Evolutionary conservation across 2,329 filamentous ascomycete species (phyloP).

Genomic region (Cytospora chrysosperma): DNA sequence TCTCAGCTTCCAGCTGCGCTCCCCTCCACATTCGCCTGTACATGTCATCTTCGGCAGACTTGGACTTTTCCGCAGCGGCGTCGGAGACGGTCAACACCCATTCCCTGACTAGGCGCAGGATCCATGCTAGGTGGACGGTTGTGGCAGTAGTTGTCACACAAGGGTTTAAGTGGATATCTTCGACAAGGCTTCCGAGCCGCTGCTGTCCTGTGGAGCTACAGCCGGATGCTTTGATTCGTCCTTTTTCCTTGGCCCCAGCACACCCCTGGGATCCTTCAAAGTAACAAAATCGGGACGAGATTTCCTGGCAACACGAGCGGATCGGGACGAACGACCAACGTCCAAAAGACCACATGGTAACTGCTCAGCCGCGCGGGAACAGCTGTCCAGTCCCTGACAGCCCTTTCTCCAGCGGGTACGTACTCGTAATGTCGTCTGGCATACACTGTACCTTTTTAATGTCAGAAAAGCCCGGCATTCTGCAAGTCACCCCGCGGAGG

Average conservation of each 20-base stretch:
- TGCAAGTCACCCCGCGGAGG: not conserved
- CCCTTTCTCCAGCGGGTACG: not conserved
- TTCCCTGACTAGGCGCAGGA: not conserved
- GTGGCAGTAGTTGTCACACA: not conserved
- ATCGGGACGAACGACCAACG: conserved; percentile 4
- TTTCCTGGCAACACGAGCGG: not conserved
- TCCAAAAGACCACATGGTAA: not conserved
- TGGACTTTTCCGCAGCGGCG: not conserved
- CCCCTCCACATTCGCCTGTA: not conserved
- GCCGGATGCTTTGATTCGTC: conserved; percentile 15
- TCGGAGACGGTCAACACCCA: not conserved
- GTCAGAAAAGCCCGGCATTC: not conserved
- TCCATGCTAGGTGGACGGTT: not conserved
- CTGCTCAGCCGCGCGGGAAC: not conserved
- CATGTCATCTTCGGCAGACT: not conserved
- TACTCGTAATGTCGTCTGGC: not conserved
- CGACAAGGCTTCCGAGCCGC: not conserved
- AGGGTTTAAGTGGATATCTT: not conserved
- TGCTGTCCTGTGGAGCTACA: not conserved
- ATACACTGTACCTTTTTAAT: not conserved
- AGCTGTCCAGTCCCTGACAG: not conserved
- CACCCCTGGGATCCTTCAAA: conserved; percentile 6
- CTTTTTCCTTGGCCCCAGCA: conserved; percentile 12
- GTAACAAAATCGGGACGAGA: conserved; percentile 11
- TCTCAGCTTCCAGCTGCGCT: not conserved